These are phyloP conservation scores for Hypomyces perniciosus DNA, from an alignment of 2,329 filamentous ascomycete genomes.

Conservation along the genomic window DNA sequence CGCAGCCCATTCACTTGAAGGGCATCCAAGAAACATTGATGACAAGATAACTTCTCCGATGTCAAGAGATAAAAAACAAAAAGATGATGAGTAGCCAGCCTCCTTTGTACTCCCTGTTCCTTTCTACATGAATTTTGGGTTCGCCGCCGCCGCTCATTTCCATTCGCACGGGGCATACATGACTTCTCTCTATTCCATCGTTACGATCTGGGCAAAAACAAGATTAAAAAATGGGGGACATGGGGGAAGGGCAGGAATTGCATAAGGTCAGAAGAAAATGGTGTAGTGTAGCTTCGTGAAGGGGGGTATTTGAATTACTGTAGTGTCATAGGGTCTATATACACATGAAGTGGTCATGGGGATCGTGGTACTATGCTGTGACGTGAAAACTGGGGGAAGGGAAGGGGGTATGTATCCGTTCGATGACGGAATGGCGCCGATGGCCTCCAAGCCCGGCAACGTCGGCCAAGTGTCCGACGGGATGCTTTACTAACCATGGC, in stretches of 20 bases:
- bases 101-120: conserved; percentile 33
- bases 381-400: conserved; percentile 15
- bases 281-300: conserved; percentile 28
- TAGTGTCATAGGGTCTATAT: conserved; percentile 33
- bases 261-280: conserved; percentile 18
- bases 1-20: conserved; percentile 30
- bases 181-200: conserved; percentile 37
- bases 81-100: conserved; percentile 23
- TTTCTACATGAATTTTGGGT: conserved; percentile 38
- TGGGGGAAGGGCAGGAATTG: conserved; percentile 8
- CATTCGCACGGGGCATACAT: conserved; percentile 33
- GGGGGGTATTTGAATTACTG: conserved; percentile 35
- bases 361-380: conserved; percentile 30
- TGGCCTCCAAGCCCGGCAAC: background rate
- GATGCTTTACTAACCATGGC: background rate
- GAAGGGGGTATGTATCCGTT: conserved; percentile 10
- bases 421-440: background rate
- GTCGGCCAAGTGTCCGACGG: background rate
- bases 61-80: conserved; percentile 15
- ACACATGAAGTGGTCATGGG: conserved; percentile 33
- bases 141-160: conserved; percentile 26
- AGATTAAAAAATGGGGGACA: conserved; percentile 19
- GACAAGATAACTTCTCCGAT: conserved; percentile 15
- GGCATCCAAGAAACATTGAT: conserved; percentile 25
- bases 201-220: conserved; percentile 23